Evolutionary conservation across 2,329 filamentous ascomycete genomes (phyloP).

Genomic region (Colletotrichum scovillei): DNA sequence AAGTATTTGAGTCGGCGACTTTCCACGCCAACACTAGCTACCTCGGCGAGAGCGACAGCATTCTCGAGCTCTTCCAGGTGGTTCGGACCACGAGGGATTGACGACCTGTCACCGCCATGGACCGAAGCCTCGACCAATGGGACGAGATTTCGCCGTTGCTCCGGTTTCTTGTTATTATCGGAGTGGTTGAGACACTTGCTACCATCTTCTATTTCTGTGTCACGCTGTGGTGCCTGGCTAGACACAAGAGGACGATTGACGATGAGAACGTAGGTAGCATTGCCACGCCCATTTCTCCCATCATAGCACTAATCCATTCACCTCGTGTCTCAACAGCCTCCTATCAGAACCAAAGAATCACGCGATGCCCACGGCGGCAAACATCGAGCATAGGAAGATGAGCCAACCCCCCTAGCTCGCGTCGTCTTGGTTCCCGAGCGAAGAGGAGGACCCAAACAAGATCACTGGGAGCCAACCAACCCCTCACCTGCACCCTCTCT

Average conservation of each 20-base stretch:
- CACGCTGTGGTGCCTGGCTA: background rate
- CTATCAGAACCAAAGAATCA: background rate
- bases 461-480: background rate
- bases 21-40: background rate
- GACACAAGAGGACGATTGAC: background rate
- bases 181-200: too few relatives aligned
- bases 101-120: background rate
- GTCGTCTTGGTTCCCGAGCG: background rate
- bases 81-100: background rate
- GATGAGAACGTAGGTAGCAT: background rate
- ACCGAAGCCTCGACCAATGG: background rate
- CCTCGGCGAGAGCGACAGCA: background rate
- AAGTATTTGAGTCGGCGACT: background rate
- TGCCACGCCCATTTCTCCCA: background rate
- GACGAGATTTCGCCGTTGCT: background rate
- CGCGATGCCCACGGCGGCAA: too few relatives aligned
- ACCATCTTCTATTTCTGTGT: background rate
- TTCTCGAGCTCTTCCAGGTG: background rate
- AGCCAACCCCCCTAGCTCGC: background rate
- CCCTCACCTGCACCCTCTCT: background rate
- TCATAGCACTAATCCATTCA: background rate
- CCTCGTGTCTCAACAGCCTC: background rate
- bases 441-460: background rate
- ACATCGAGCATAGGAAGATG: too few relatives aligned
- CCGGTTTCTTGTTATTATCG: background rate